phyloP scores from a whole-genome alignment of 768 basidiomycete genomes.

The Clathrus columnatus region DNA sequence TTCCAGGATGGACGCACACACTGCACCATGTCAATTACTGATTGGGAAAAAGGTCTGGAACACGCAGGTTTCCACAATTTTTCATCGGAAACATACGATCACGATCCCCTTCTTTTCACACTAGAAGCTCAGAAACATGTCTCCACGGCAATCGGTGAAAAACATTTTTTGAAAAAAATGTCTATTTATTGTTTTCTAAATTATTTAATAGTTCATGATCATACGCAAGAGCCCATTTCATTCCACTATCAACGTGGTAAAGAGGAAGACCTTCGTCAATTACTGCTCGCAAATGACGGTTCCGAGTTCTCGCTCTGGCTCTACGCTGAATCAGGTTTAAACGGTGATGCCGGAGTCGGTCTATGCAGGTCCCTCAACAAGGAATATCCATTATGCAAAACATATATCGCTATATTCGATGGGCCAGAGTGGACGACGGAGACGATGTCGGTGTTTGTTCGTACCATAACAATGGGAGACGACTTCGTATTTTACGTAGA shows the following conservation, averaged over 20 bases:
- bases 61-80: constrained; percentile 2
- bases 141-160: not conserved
- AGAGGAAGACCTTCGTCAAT: constrained; percentile 16
- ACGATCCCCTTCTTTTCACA: constrained; percentile 9
- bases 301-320: constrained; percentile 21
- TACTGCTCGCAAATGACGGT: constrained; percentile 11
- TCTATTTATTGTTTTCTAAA: not conserved
- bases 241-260: constrained; percentile 14
- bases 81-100: not conserved
- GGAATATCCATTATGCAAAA: constrained; percentile 25
- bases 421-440: constrained; percentile 12
- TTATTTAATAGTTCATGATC: not conserved
- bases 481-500: constrained; percentile 19
- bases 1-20: constrained; percentile 10
- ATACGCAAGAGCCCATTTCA: not conserved
- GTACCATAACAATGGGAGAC: not conserved
- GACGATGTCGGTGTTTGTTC: not conserved
- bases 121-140: constrained; percentile 4
- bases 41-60: not conserved
- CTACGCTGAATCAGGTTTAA: constrained; percentile 19
- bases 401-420: constrained; percentile 23
- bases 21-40: not conserved
- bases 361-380: constrained; percentile 23
- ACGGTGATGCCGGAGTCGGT: constrained; percentile 26
- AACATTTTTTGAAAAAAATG: not conserved